These are phyloP conservation scores for Penicillium janthinellum DNA, from an alignment of 2,329 filamentous ascomycete species.

Conservation along the genomic window DNA sequence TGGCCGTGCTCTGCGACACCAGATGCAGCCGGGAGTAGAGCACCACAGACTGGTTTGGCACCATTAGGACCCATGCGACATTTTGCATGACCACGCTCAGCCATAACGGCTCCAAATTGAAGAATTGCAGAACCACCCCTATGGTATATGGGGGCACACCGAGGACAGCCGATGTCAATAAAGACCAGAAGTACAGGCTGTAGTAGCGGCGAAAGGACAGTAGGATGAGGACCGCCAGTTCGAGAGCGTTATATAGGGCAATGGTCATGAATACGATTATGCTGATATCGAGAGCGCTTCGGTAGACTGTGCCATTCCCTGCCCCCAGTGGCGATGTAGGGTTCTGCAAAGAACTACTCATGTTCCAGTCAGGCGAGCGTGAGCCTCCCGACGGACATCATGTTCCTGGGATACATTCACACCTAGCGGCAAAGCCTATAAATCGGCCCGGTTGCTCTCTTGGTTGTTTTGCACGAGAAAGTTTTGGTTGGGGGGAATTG, in stretches of 20 bases:
- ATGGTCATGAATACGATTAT: slow-evolving; percentile 11
- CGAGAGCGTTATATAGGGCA: slow-evolving; percentile 6
- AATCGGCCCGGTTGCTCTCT: too few species aligned
- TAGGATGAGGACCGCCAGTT: slow-evolving; percentile 7
- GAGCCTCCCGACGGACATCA: too few species aligned
- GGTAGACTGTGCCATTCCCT: background rate
- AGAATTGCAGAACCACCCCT: background rate
- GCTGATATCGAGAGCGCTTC: background rate
- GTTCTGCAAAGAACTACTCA: background rate
- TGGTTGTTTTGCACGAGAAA: too few species aligned
- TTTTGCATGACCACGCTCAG: background rate
- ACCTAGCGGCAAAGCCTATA: too few species aligned
- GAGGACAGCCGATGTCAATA: slow-evolving; percentile 3
- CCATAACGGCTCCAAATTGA: background rate
- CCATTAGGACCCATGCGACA: background rate
- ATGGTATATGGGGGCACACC: background rate
- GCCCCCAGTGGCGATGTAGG: background rate
- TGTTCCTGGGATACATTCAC: too few species aligned
- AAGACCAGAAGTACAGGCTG: slow-evolving; percentile 10
- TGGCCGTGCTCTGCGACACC: background rate
- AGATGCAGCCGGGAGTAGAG: background rate
- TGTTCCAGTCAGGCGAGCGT: too few species aligned
- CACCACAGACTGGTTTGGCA: background rate
- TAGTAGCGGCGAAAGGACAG: slow-evolving; percentile 4
- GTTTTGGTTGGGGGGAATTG: too few species aligned